Evolutionary conservation across 345 rosid genomes (phyloP).

Genomic region (Lenwebbia sp.): DNA sequence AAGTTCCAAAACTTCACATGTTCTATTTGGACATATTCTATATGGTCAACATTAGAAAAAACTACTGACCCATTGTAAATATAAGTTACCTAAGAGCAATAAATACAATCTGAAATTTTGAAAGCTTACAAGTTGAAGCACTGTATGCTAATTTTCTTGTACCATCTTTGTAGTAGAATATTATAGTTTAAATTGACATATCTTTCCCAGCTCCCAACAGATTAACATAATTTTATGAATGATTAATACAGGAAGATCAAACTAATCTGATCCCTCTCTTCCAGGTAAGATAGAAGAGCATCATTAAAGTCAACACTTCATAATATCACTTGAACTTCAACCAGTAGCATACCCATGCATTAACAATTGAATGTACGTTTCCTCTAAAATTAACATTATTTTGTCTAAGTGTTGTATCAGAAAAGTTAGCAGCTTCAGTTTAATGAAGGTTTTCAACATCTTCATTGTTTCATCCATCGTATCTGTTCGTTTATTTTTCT

Average conservation of each 20-base stretch:
- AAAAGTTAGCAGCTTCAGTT: no score
- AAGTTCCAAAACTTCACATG: background rate
- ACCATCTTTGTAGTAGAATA: background rate
- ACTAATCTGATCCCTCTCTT: background rate
- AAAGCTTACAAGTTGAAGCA: background rate
- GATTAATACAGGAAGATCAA: background rate
- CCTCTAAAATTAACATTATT: no score
- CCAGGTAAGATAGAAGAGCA: background rate
- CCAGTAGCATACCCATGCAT: background rate
- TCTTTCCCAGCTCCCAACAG: background rate
- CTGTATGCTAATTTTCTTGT: background rate
- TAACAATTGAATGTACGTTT: no score
- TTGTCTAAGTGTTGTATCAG: no score
- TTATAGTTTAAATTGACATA: background rate
- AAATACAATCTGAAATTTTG: background rate
- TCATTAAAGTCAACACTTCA: background rate
- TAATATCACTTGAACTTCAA: background rate
- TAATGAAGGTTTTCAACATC: no score
- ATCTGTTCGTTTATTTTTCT: no score
- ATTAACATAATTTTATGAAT: no score
- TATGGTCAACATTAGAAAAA: background rate
- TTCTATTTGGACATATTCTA: background rate
- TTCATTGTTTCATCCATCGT: no score
- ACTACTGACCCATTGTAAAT: background rate
- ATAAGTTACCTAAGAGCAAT: background rate